Evolutionary conservation across 2,329 filamentous ascomycete genomes (phyloP), one percentile per base, ranked within the genome.

Genomic region (Nothophoma quercina): DNA sequence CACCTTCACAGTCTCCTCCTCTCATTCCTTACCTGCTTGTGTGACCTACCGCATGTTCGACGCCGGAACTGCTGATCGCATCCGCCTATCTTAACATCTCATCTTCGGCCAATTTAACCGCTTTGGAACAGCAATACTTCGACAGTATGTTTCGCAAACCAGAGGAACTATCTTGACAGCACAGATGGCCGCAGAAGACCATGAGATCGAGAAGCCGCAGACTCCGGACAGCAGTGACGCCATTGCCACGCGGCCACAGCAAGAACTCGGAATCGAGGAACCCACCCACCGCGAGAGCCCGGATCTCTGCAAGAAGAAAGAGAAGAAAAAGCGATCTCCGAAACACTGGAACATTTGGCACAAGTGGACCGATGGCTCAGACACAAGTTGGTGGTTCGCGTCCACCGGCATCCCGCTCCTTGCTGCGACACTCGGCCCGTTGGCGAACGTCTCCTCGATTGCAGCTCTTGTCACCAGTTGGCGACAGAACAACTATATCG

Each of bases 361-460:
- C 30, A 52, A 28, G 16, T 47, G 50, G 43, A 39, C 26, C 10
- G 50, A 39, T 3, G 50, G 43, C 50, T 39, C 47, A 18, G 42
- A 52, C 4, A 48, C 43, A 16, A 43, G 71, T 45, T 75, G 73
- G 73, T 75, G 73, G 73, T 75, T 75, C 54, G 72, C 73, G 0
- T 71, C 66, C 10, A 74, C 72, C 3, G 72, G 63, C 5, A 72
- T 75, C 13, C 73, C 73, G 51, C 85, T 97, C 69, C 82, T 95
- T 9, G 91, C 92, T 2, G 92, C 91, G 26, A 91, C 92, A 0
- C 83, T 95, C 2, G 91, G 91, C 1, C 93, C 93, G 0, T 84
- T 96, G 8, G 93, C 93, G 2, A 96, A 93, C 51, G 87, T 95
- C 23, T 89, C 95, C 74, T 93, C 89, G 51, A 91, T 96, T 52